Evolutionary conservation across 331 rosid species (phyloP), one percentile per base, ranked within the genome.

Genomic region (Malus hybrid): DNA sequence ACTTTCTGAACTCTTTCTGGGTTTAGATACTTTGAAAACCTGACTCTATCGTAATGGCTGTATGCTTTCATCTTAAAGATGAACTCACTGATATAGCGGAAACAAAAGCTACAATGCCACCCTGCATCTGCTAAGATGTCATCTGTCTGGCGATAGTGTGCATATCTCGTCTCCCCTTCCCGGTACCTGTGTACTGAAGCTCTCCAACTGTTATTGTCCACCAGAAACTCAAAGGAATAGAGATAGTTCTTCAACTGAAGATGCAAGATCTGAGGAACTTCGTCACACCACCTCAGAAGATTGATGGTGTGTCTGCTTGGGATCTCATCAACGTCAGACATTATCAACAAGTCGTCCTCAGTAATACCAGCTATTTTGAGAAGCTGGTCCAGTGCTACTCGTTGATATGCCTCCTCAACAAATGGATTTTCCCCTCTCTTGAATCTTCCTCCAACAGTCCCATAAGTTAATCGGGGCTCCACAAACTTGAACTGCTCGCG

Each of bases 81-180:
- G 83, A 92, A 95, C 76, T 95, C 99, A 3, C 83, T 88, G 85
- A 95, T 92, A 10, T 77, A 83, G 34, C 96, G 95, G 75, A 94
- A 94, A 88, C 97, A 94, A 71, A 94, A 94, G 91, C 99, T 94
- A 78, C 99, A 95, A 79, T 95, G 98, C 99, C 99, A 95, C 11
- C 99, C 99, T 50, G 98, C 77, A 82, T 92, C 99, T 1, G 97
- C 99, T 80, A 95, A 80, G 65, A 95, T 76, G 75, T 79, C 86
- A 63, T 95, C 97, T 14, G 99, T 85, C 75, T 92, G 99, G 36
- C 97, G 89, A 69, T 84, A 94, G 82, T 94, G 99, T 0, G 93
- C 97, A 78, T 94, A 94, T 80, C 84, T 85, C 55, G 99, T 94
- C 85, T 83, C 86, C 2, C 91, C 90, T 5, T 73, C 56, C 73